A percentile compares a stretch with the other conserved stretches of the same genome.
phyloP scores from a whole-genome alignment of 805 yeast species.

The Candida rishiriensis region DNA sequence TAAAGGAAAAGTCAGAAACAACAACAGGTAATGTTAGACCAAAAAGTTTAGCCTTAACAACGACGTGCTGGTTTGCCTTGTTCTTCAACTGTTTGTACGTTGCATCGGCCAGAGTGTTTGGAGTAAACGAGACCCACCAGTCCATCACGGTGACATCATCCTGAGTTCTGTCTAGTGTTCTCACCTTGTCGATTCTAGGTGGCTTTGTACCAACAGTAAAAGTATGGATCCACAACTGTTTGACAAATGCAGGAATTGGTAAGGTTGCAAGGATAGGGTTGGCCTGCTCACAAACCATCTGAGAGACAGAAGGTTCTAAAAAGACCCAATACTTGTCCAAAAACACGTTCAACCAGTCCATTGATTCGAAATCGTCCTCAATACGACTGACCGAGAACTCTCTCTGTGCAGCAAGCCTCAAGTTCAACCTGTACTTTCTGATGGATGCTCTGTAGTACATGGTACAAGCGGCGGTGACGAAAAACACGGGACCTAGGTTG shows the following conservation, averaged over 20 bases:
- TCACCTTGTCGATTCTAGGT: constrained; percentile 85
- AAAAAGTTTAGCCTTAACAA: constrained; percentile 75
- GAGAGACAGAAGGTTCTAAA: constrained; percentile 84
- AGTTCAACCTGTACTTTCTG: constrained; percentile 66
- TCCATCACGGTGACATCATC: constrained; percentile 97
- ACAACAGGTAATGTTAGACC: constrained; percentile 78
- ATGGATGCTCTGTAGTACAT: constrained; percentile 79
- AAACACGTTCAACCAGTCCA: constrained; percentile 93
- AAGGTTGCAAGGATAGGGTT: constrained; percentile 78
- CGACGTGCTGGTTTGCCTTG: constrained; percentile 75
- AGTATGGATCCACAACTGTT: constrained; percentile 78
- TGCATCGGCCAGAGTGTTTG: constrained; percentile 82
- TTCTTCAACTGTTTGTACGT: constrained; percentile 81
- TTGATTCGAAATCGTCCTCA: constrained; percentile 85
- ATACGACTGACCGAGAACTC: constrained; percentile 76
- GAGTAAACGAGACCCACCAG: constrained; percentile 89
- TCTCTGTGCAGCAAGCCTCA: constrained; percentile 80
- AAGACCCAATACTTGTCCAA: constrained; percentile 89
- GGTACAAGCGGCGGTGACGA: constrained; percentile 58
- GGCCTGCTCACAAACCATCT: constrained; percentile 78
- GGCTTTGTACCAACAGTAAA: constrained; percentile 95
- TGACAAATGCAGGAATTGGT: constrained; percentile 78
- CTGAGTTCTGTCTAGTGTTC: constrained; percentile 84
- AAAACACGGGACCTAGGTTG: constrained; percentile 75
- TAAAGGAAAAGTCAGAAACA: constrained; percentile 76